A percentile compares a stretch with the other conserved stretches of the same genome.
These are phyloP conservation scores for Scheffersomyces lignicola DNA, from an alignment of 1,139 yeast species.

Conservation along the genomic window DNA sequence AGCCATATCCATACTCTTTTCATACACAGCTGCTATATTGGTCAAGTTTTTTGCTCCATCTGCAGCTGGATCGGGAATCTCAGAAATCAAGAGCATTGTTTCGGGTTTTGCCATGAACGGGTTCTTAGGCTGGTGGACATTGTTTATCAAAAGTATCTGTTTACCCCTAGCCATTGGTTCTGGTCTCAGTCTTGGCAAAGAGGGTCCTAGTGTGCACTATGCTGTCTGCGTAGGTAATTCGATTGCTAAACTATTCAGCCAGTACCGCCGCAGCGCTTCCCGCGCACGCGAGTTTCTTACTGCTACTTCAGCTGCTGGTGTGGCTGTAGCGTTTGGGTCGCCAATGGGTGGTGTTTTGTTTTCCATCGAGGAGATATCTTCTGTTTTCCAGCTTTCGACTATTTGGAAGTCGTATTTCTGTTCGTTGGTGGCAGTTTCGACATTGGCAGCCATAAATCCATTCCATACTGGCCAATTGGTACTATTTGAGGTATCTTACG, in stretches of 20 bases:
- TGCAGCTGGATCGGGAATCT: conserved; percentile 97
- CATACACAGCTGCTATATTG: conserved; percentile 62
- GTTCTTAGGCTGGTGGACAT: conserved; percentile 73
- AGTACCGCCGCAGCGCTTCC: conserved; percentile 47
- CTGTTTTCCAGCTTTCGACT: conserved; percentile 71
- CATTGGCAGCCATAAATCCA: conserved; percentile 77
- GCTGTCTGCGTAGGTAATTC: conserved; percentile 80
- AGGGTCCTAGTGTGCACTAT: conserved; percentile 85
- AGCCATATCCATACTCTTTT: conserved; percentile 58
- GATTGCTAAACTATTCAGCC: conserved; percentile 53
- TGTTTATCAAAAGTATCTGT: conserved; percentile 73
- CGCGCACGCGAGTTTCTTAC: conserved; percentile 57
- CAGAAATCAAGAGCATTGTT: conserved; percentile 93
- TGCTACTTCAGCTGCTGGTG: conserved; percentile 69
- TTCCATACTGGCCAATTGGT: conserved; percentile 94
- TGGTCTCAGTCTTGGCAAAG: conserved; percentile 80
- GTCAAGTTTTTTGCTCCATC: conserved; percentile 78
- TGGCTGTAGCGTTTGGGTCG: conserved; percentile 72
- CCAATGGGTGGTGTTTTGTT: conserved; percentile 75
- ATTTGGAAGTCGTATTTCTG: conserved; percentile 93
- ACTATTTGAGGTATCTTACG: conserved; percentile 83
- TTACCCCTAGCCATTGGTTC: conserved; percentile 85
- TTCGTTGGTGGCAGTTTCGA: conserved; percentile 82
- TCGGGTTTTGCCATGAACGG: conserved; percentile 85
- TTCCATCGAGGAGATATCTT: conserved; percentile 73